A percentile compares a stretch with the other conserved stretches of the same genome.
phyloP scores from a whole-genome alignment of 495 filamentous ascomycete species.

The Glonium stellatum region DNA sequence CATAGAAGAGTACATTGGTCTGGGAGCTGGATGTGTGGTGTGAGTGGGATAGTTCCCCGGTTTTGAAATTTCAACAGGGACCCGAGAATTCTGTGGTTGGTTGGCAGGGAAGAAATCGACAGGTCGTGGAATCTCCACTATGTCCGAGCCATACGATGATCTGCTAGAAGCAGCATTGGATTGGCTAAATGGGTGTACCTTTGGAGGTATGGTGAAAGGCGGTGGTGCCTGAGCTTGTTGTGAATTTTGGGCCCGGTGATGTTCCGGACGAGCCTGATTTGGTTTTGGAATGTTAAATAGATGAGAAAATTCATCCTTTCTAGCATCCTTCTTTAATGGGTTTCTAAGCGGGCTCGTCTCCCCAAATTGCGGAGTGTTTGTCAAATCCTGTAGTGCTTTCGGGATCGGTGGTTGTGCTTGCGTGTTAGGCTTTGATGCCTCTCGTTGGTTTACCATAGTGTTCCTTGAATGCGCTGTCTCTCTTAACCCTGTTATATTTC shows the following conservation, averaged over 20 bases:
- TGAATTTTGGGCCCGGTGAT: slow-evolving; percentile 13
- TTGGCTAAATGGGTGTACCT: background rate
- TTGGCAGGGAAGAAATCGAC: slow-evolving; percentile 29
- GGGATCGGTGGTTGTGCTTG: slow-evolving; percentile 18
- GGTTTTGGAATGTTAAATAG: slow-evolving; percentile 27
- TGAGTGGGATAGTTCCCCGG: slow-evolving; percentile 29
- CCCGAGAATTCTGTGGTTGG: slow-evolving; percentile 25
- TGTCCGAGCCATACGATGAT: slow-evolving; percentile 16
- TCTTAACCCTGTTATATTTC: background rate
- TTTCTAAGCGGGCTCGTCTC: slow-evolving; percentile 47
- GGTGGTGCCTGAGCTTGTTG: slow-evolving; percentile 5
- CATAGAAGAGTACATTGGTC: slow-evolving; percentile 31
- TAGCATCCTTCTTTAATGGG: slow-evolving; percentile 29
- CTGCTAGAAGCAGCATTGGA: background rate
- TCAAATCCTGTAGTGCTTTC: slow-evolving; percentile 21
- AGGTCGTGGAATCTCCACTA: slow-evolving; percentile 23
- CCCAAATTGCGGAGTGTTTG: slow-evolving; percentile 47
- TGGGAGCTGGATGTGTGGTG: slow-evolving; percentile 23
- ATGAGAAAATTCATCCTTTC: slow-evolving; percentile 19
- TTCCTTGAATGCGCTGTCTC: background rate
- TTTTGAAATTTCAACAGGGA: slow-evolving; percentile 4
- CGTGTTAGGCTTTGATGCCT: slow-evolving; percentile 17
- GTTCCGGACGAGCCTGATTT: slow-evolving; percentile 22
- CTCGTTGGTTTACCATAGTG: slow-evolving; percentile 33
- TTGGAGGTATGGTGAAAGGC: slow-evolving; percentile 1